Base-by-base conservation (phyloP, 495 filamentous ascomycete genomes). In the Lepidopterella palustris region DNA sequence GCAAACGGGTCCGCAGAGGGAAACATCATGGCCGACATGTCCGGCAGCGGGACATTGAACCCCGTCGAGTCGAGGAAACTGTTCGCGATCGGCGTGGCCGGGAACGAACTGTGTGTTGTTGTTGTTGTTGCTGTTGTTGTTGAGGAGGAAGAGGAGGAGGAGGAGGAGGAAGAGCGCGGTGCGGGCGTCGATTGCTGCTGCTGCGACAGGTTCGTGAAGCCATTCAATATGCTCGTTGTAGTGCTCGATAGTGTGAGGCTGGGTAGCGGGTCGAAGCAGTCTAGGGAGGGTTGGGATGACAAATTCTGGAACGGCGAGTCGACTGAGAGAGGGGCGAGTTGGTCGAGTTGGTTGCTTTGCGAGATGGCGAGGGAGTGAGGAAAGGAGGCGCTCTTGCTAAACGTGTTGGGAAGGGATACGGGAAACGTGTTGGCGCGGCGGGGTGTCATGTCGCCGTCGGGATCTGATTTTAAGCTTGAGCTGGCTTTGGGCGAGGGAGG, bases 21-120 rank as follows among this genome's bases (percentile, higher is more conserved):
- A 63, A 97, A 97, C 90, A 97, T 96, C 73, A 96, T 86, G 10
- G 87, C 82, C 71, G 86, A 86, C 18, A 96, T 78, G 69, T 93
- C 88, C 13, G 87, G 80, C 21, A 95, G 71, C 24, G 68, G 71
- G 40, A 77, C 72, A 67, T 79, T 78, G 45, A 47, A 60, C 31
- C 50, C 25, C 53, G 62, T 25, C 59, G 40, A 64, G 28, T 61
- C 58, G 18, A 57, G 54, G 59, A 68, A 67, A 29, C 42, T 53
- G 27, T 27, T 59, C 28, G 50, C 35, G 15, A 65, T 25, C n/a
- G 60, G 52, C 1, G 55, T 55, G 5, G 58, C 27, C 11, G 62
- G 45, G 27, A 62, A 59, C 15, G 56, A 57, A 4, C 32, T 48
- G 11, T 39, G 18, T 51, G 26, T n/a, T 26, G 26, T 57, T 48